These are phyloP conservation scores for Neurospora intermedia DNA, from an alignment of 495 filamentous ascomycete genomes.

Conservation along the genomic window DNA sequence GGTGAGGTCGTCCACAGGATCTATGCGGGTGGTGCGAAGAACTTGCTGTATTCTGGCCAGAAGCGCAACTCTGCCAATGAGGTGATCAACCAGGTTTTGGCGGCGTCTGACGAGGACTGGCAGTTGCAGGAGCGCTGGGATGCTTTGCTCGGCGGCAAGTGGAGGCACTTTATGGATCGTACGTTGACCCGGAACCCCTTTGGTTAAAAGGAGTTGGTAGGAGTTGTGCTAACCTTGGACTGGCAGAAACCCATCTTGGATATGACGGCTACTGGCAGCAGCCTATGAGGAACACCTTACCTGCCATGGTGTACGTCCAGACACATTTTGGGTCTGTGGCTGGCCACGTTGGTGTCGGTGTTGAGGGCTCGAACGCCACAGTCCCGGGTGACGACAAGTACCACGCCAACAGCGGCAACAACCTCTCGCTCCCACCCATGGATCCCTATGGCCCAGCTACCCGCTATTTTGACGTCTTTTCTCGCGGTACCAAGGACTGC, in stretches of 20 bases:
- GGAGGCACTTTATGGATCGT: conserved; percentile 63
- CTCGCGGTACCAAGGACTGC: conserved; percentile 47
- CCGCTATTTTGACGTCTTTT: conserved; percentile 60
- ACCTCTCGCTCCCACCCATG: conserved; percentile 45
- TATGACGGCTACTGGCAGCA: conserved; percentile 54
- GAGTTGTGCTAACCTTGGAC: conserved; percentile 1
- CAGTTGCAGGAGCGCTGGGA: conserved; percentile 53
- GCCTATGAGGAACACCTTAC: conserved; percentile 57
- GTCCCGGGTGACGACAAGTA: conserved; percentile 58
- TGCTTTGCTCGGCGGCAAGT: conserved; percentile 54
- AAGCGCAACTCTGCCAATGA: conserved; percentile 55
- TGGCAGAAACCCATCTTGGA: conserved; percentile 40
- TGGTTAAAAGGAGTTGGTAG: too few relatives aligned
- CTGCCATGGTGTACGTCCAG: conserved; percentile 49
- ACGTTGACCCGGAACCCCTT: conserved; percentile 13
- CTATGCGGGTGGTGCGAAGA: conserved; percentile 48
- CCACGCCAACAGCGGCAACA: conserved; percentile 46
- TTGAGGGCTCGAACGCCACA: conserved; percentile 54
- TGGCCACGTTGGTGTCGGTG: conserved; percentile 54
- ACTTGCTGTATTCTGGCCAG: conserved; percentile 53
- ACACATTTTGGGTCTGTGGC: conserved; percentile 43
- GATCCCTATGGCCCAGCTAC: conserved; percentile 51
- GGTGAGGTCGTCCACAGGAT: conserved; percentile 52
- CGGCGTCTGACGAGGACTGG: conserved; percentile 50
- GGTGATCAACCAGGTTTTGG: conserved; percentile 46